phyloP scores from a whole-genome alignment of 805 yeast species.

The Nakazawaea ernobii region DNA sequence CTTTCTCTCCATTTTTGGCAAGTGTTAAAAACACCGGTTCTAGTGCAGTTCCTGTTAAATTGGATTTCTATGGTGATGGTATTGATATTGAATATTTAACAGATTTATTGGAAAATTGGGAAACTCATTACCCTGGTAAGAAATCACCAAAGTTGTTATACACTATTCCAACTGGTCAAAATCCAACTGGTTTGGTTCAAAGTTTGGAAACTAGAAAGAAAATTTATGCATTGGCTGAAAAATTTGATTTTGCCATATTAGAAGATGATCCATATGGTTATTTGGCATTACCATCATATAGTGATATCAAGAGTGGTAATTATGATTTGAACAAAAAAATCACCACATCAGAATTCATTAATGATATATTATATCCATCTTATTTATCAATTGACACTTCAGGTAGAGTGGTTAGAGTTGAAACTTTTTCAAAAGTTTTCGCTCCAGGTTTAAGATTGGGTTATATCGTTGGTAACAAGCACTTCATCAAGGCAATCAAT shows the following conservation, averaged over 20 bases:
- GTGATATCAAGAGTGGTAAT: conserved; percentile 36
- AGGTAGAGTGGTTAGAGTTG: conserved; percentile 58
- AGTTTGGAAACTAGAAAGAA: conserved; percentile 39
- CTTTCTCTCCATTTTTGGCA: conserved; percentile 55
- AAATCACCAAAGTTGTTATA: conserved; percentile 50
- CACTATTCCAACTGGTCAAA: conserved; percentile 70
- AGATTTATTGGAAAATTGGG: conserved; percentile 54
- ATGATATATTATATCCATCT: conserved; percentile 38
- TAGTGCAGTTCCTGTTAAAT: conserved; percentile 46
- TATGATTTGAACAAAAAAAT: conserved; percentile 31
- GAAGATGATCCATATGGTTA: conserved; percentile 74
- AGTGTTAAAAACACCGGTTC: conserved; percentile 41
- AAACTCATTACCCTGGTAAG: conserved; percentile 35
- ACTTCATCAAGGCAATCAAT: conserved; percentile 35
- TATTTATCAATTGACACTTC: conserved; percentile 48
- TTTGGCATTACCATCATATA: conserved; percentile 40
- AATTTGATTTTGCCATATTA: conserved; percentile 51
- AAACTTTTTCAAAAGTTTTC: conserved; percentile 60
- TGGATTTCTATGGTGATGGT: conserved; percentile 37
- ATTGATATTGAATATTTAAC: conserved; percentile 45
- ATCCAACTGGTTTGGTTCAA: conserved; percentile 61
- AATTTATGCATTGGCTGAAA: conserved; percentile 48
- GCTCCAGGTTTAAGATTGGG: conserved; percentile 66
- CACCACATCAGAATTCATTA: conserved; percentile 36
- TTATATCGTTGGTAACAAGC: conserved; percentile 47